Evolutionary conservation across 2,329 filamentous ascomycete species (phyloP).

Genomic region (Cordyceps farinosa): DNA sequence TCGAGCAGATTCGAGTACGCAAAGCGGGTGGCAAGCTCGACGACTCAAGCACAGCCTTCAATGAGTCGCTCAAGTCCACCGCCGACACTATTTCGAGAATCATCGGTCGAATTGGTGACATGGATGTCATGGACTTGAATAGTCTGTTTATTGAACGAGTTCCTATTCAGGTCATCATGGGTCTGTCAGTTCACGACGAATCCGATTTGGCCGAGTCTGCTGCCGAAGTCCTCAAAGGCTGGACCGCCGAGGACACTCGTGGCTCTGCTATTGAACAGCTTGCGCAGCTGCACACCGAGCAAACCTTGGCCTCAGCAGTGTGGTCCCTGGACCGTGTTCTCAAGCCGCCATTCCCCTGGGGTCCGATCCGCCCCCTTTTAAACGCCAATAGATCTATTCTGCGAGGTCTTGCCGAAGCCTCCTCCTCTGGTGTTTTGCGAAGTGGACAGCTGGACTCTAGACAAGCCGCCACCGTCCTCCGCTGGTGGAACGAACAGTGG

Average conservation of each 20-base stretch:
- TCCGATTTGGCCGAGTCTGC: conserved; percentile 74
- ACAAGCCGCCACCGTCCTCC: conserved; percentile 64
- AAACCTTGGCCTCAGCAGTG: conserved; percentile 43
- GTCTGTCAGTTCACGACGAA: conserved; percentile 77
- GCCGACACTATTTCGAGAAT: conserved; percentile 64
- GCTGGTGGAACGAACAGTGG: conserved; percentile 87
- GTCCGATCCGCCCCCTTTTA: conserved; percentile 54
- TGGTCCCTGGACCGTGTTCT: conserved; percentile 36
- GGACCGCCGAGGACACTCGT: conserved; percentile 63
- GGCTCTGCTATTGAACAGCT: conserved; percentile 37
- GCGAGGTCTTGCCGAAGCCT: conserved; percentile 52
- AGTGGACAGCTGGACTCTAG: conserved; percentile 53
- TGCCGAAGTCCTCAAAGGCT: conserved; percentile 76
- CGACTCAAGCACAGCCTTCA: conserved; percentile 62
- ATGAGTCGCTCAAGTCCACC: conserved; percentile 60
- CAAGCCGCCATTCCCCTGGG: conserved; percentile 45
- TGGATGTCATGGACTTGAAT: conserved; percentile 65
- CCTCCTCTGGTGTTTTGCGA: conserved; percentile 52
- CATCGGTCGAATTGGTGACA: conserved; percentile 74
- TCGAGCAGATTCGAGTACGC: conserved; percentile 67
- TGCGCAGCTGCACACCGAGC: conserved; percentile 38
- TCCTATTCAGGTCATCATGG: conserved; percentile 71
- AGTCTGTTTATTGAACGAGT: conserved; percentile 64
- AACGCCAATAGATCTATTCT: conserved; percentile 57
- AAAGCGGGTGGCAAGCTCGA: conserved; percentile 43